These are phyloP conservation scores for Saitozyma sp. DNA, from an alignment of 768 basidiomycete genomes.

Conservation along the genomic window DNA sequence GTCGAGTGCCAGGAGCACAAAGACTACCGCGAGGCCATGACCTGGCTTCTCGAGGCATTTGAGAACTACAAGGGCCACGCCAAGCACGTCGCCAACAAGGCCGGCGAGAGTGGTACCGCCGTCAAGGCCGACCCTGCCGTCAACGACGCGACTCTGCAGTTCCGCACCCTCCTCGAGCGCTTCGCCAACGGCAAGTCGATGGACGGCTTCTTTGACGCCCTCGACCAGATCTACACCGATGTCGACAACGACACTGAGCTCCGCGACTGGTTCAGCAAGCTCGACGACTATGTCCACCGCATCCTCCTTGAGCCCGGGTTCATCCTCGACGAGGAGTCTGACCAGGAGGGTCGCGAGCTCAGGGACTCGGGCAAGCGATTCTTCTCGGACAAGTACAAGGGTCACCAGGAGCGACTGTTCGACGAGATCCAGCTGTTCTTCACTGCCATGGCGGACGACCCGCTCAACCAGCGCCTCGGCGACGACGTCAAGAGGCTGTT, in stretches of 20 bases:
- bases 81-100: slow-evolving; percentile 54
- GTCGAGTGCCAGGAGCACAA: slow-evolving; percentile 90
- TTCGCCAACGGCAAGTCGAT: slow-evolving; percentile 77
- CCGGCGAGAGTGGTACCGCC: slow-evolving; percentile 46
- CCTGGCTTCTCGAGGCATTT: slow-evolving; percentile 56
- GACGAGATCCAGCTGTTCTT: slow-evolving; percentile 74
- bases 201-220: slow-evolving; percentile 67
- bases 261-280: slow-evolving; percentile 66
- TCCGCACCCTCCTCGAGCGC: slow-evolving; percentile 82
- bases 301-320: slow-evolving; percentile 80
- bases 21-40: slow-evolving; percentile 73
- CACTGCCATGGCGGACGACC: slow-evolving; percentile 78
- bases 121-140: slow-evolving; percentile 61
- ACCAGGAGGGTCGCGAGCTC: slow-evolving; percentile 64
- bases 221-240: slow-evolving; percentile 68
- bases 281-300: slow-evolving; percentile 68
- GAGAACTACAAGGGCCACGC: slow-evolving; percentile 59
- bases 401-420: slow-evolving; percentile 79
- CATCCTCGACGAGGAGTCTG: slow-evolving; percentile 75
- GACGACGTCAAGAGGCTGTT: slow-evolving; percentile 75
- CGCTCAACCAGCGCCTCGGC: slow-evolving; percentile 71
- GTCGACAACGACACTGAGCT: slow-evolving; percentile 67
- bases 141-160: slow-evolving; percentile 61
- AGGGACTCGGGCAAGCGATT: slow-evolving; percentile 72
- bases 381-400: slow-evolving; percentile 71